Percentiles rank a stretch among this genome's conserved stretches.
Evolutionary conservation across 2,329 filamentous ascomycete species (phyloP).

Genomic region (Pseudopithomyces maydicus): DNA sequence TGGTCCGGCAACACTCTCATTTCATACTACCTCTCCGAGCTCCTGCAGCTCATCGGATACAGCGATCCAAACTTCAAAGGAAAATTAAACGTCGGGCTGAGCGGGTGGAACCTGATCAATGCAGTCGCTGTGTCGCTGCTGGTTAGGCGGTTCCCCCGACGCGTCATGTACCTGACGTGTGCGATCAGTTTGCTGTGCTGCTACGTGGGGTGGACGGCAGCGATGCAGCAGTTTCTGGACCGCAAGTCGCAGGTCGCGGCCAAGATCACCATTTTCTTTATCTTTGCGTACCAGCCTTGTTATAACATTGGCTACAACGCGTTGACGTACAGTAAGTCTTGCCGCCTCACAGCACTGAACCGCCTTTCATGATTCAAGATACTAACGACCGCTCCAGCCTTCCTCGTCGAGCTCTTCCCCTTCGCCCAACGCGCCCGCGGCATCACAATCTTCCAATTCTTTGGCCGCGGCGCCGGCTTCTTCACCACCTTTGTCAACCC

Average conservation of each 20-base stretch:
- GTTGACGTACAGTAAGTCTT: slow-evolving; percentile 58
- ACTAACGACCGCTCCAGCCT: slow-evolving; percentile 47
- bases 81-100: slow-evolving; percentile 60
- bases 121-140: slow-evolving; percentile 60
- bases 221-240: slow-evolving; percentile 56
- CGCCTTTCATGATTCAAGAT: not conserved
- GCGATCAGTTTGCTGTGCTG: slow-evolving; percentile 37
- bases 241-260: slow-evolving; percentile 43
- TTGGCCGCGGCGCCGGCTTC: slow-evolving; percentile 64
- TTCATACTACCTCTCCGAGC: slow-evolving; percentile 65
- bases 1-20: slow-evolving; percentile 69
- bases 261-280: slow-evolving; percentile 57
- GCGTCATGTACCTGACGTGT: slow-evolving; percentile 58
- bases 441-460: slow-evolving; percentile 63
- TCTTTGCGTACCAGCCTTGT: slow-evolving; percentile 51
- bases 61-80: slow-evolving; percentile 43
- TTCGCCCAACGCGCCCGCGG: slow-evolving; percentile 56
- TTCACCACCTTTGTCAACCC: slow-evolving; percentile 66
- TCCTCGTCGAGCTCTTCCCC: slow-evolving; percentile 55
- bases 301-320: slow-evolving; percentile 70
- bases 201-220: slow-evolving; percentile 46
- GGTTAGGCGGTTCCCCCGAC: slow-evolving; percentile 60
- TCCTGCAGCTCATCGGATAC: slow-evolving; percentile 66
- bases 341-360: not conserved
- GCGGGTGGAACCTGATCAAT: slow-evolving; percentile 62